phyloP scores from a whole-genome alignment of 1,284 basidiomycete species.

The Leccinum laetum region DNA sequence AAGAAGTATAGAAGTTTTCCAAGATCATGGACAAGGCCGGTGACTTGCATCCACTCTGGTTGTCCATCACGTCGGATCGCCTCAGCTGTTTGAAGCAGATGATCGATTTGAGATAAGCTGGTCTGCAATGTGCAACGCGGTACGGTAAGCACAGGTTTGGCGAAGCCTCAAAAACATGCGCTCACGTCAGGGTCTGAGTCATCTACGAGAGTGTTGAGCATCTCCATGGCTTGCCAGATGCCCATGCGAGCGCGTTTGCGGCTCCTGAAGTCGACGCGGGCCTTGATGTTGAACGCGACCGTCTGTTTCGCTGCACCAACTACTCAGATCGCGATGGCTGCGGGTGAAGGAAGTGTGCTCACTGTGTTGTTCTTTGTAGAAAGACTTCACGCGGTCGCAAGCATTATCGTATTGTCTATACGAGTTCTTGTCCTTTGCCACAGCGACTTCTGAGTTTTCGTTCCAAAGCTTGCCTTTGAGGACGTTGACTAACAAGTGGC shows the following conservation, averaged over 20 bases:
- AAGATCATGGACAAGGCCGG: slow-evolving; percentile 87
- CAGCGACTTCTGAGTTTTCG: slow-evolving; percentile 65
- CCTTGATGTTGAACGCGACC: slow-evolving; percentile 78
- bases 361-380: slow-evolving; percentile 90
- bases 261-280: slow-evolving; percentile 72
- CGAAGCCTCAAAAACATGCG: slow-evolving; percentile 6
- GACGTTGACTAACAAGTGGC: slow-evolving; percentile 54
- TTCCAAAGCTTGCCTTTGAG: slow-evolving; percentile 64
- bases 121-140: slow-evolving; percentile 45
- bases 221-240: slow-evolving; percentile 91
- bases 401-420: slow-evolving; percentile 80
- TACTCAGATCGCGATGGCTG: slow-evolving; percentile 4
- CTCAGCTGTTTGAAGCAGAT: slow-evolving; percentile 90
- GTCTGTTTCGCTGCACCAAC: slow-evolving; percentile 76
- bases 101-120: slow-evolving; percentile 83
- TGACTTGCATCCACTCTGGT: slow-evolving; percentile 90
- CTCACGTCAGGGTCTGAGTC: slow-evolving; percentile 85
- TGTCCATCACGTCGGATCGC: slow-evolving; percentile 88
- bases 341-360: slow-evolving; percentile 12
- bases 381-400: slow-evolving; percentile 84
- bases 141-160: slow-evolving; percentile 12
- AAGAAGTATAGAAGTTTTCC: slow-evolving; percentile 85
- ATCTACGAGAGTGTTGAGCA: slow-evolving; percentile 86
- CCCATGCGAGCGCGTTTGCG: slow-evolving; percentile 67
- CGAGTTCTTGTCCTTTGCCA: slow-evolving; percentile 72